These are phyloP conservation scores for Hypomyces perniciosus DNA, from an alignment of 2,329 filamentous ascomycete species.

Conservation along the genomic window DNA sequence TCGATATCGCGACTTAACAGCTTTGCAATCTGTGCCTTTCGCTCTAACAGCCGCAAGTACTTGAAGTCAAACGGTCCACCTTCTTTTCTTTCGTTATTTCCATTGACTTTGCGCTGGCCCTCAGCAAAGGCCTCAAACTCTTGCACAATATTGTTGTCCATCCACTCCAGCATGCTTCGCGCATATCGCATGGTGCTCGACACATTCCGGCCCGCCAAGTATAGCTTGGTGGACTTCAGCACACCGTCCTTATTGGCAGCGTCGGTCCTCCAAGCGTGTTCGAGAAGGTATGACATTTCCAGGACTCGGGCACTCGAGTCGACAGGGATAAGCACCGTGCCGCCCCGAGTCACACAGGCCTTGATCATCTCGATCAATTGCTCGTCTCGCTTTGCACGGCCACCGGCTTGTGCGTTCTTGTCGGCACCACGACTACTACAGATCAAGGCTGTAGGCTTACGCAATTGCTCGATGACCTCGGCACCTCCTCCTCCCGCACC, in stretches of 20 bases:
- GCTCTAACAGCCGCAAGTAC: conserved; percentile 76
- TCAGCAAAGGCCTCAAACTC: conserved; percentile 75
- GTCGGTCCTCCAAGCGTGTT: conserved; percentile 80
- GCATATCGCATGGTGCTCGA: conserved; percentile 86
- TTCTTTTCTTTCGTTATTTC: conserved; percentile 45
- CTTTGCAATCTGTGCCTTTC: conserved; percentile 71
- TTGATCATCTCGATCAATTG: conserved; percentile 77
- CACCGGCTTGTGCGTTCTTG: conserved; percentile 61
- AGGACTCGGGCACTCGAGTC: conserved; percentile 94
- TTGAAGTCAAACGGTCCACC: conserved; percentile 84
- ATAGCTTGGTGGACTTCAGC: conserved; percentile 56
- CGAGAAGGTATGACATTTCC: conserved; percentile 85
- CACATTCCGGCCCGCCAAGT: conserved; percentile 79
- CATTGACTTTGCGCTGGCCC: conserved; percentile 40
- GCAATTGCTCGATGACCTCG: conserved; percentile 87
- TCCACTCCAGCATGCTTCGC: conserved; percentile 97
- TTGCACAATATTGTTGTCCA: conserved; percentile 90
- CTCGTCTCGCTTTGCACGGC: conserved; percentile 77
- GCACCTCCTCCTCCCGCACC: conserved; percentile 73
- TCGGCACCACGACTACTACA: conserved; percentile 83
- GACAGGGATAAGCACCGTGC: conserved; percentile 86
- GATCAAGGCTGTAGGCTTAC: conserved; percentile 87
- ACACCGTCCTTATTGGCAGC: conserved; percentile 45
- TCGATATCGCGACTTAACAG: conserved; percentile 47
- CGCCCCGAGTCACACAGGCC: conserved; percentile 70